phyloP scores from a whole-genome alignment of 257 asterid species.

The Henckelia pumila region DNA sequence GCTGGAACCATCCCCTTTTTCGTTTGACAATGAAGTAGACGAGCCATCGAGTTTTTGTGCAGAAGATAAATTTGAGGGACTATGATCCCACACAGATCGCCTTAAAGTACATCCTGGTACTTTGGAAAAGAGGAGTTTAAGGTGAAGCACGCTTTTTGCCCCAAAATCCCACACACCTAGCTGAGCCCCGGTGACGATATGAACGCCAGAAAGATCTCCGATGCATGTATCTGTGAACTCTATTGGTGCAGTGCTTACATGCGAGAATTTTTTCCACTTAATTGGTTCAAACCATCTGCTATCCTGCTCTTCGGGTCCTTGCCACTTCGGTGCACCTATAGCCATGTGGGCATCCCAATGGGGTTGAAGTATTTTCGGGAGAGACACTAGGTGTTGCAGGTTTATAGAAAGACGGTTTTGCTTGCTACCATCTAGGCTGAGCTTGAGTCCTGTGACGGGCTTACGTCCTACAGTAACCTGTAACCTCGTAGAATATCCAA shows the following conservation, averaged over 20 bases:
- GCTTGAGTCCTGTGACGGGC: constrained; percentile 93
- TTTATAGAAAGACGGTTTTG: constrained; percentile 86
- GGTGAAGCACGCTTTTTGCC: constrained; percentile 76
- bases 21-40: constrained; percentile 45
- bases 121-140: constrained; percentile 88
- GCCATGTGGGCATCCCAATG: constrained; percentile 97
- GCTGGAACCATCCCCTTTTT: constrained; percentile 57
- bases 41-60: constrained; percentile 58
- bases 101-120: constrained; percentile 98
- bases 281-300: constrained; percentile 99
- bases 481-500: constrained; percentile 10
- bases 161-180: constrained; percentile 98
- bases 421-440: constrained; percentile 85
- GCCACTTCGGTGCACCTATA: constrained; percentile 96
- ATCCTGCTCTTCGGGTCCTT: constrained; percentile 98
- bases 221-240: constrained; percentile 82
- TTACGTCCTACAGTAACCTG: constrained; percentile 99
- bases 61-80: constrained; percentile 58
- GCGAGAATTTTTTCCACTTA: constrained; percentile 95
- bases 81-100: constrained; percentile 98
- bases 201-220: constrained; percentile 95
- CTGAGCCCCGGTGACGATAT: constrained; percentile 95
- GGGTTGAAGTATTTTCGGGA: constrained; percentile 94
- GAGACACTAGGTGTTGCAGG: constrained; percentile 87
- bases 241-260: constrained; percentile 94